A percentile compares a stretch with the other conserved stretches of the same genome.
phyloP scores from a whole-genome alignment of 495 filamentous ascomycete genomes.

The Neurospora sp. region DNA sequence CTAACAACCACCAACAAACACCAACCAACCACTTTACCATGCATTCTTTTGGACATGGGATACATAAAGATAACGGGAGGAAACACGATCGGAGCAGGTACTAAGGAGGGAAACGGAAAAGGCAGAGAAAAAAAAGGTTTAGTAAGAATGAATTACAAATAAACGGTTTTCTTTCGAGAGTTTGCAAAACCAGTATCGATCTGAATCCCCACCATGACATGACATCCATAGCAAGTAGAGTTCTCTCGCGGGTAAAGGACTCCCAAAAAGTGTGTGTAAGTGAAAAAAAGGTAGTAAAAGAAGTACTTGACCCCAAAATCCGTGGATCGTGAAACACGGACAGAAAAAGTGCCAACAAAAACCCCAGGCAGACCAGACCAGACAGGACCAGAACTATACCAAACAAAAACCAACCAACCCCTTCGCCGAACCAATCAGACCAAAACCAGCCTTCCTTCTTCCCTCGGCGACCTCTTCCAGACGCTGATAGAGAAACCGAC shows the following conservation, averaged over 20 bases:
- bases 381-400: not conserved
- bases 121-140: not conserved
- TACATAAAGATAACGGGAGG: not conserved
- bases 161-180: not conserved
- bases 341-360: not conserved
- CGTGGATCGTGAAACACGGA: not conserved
- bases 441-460: not conserved
- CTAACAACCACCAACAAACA: not conserved
- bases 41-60: not conserved
- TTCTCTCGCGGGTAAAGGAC: not conserved
- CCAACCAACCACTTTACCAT: not conserved
- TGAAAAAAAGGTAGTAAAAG: not conserved
- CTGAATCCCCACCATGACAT: not conserved
- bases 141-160: conserved; percentile 1
- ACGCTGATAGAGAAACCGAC: not conserved
- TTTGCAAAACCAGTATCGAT: not conserved
- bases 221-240: not conserved
- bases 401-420: not conserved
- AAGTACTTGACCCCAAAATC: not conserved
- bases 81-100: not conserved
- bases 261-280: not conserved
- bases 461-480: not conserved
- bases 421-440: not conserved
- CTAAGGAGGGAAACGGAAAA: not conserved
- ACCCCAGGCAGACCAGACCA: not conserved